A percentile compares a stretch with the other conserved stretches of the same genome.
These are phyloP conservation scores for Calonectria pseudoturangicola DNA, from an alignment of 2,329 filamentous ascomycete genomes.

Conservation along the genomic window DNA sequence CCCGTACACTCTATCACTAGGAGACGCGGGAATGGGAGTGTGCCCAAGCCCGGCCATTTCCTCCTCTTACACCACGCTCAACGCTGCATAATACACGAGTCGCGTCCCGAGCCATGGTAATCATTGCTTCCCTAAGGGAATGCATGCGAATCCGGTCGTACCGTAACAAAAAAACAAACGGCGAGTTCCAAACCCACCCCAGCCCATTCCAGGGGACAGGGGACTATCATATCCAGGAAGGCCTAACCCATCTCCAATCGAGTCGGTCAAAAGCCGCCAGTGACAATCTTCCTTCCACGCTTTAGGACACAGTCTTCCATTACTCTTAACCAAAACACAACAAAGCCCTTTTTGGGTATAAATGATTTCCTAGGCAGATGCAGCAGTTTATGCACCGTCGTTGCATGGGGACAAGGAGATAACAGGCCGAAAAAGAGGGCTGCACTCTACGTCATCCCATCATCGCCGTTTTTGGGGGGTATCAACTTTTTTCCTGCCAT, in stretches of 20 bases:
- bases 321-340: conserved; percentile 47
- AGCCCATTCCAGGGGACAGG: conserved; percentile 38
- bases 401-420: conserved; percentile 38
- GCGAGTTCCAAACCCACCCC: conserved; percentile 40
- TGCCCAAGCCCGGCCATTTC: conserved; percentile 48
- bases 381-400: conserved; percentile 47
- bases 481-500: conserved; percentile 60
- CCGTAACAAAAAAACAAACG: conserved; percentile 42
- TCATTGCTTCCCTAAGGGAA: conserved; percentile 54
- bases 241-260: conserved; percentile 40
- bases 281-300: conserved; percentile 40
- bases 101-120: conserved; percentile 41
- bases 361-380: conserved; percentile 48
- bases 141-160: conserved; percentile 43
- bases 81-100: conserved; percentile 50
- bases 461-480: conserved; percentile 58
- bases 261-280: conserved; percentile 44
- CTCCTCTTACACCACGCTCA: conserved; percentile 54
- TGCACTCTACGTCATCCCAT: conserved; percentile 50
- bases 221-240: conserved; percentile 39
- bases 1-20: conserved; percentile 62
- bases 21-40: conserved; percentile 50
- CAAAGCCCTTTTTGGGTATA: conserved; percentile 41
- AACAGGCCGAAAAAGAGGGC: conserved; percentile 44
- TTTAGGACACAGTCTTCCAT: conserved; percentile 42